Conservation (phyloP, 108 stramenopile species). For the Nannochloropsis salina region DNA sequence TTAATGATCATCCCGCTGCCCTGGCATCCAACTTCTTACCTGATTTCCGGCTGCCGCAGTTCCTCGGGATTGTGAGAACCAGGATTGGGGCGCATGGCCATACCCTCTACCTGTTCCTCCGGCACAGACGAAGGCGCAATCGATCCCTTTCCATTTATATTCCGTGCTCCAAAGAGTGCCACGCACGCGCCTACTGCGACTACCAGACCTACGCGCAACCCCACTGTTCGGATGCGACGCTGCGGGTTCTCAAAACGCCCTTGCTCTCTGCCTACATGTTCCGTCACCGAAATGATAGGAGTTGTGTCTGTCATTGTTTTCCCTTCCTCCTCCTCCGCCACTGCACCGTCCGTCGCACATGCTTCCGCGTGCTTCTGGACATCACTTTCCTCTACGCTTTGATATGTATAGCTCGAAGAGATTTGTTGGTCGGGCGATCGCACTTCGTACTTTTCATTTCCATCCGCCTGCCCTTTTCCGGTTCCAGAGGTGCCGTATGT, state of each 20-base stretch:
- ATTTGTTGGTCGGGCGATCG: no score
- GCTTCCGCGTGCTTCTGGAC: no score
- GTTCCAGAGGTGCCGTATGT: neutral
- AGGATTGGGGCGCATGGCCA: neutral
- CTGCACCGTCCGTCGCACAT: neutral
- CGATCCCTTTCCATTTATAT: neutral
- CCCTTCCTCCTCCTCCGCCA: conserved; percentile 6
- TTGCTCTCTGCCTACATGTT: neutral
- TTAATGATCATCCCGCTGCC: no score
- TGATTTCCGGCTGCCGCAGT: conserved; percentile 5
- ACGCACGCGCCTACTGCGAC: neutral
- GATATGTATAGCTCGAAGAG: no score
- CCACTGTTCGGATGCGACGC: neutral
- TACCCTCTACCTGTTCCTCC: neutral
- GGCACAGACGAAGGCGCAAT: neutral
- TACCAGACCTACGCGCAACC: neutral
- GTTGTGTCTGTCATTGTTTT: neutral
- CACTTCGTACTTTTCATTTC: neutral
- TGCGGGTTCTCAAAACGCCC: neutral
- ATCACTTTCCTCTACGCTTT: no score
- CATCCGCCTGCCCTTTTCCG: neutral
- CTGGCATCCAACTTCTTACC: neutral
- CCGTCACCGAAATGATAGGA: neutral
- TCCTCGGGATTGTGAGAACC: neutral
- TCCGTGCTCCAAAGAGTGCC: neutral